Conservation (phyloP, 2,329 filamentous ascomycete genomes). For the Whalleya microplaca region DNA sequence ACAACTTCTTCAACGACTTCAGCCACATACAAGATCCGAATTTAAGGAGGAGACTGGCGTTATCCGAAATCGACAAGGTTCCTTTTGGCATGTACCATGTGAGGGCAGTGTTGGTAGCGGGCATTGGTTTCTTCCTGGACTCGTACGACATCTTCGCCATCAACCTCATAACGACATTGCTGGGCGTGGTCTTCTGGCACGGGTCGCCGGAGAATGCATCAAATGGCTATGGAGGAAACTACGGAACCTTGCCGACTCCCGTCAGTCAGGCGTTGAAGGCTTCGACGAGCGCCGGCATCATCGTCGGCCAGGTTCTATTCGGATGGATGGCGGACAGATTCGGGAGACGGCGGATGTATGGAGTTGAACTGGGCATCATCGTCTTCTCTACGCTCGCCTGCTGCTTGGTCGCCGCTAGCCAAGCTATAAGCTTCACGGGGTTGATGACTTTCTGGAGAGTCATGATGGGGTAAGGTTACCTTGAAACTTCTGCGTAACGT, state of each 20-base stretch:
- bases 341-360: constrained; percentile 82
- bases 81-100: constrained; percentile 78
- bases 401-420: constrained; percentile 63
- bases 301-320: constrained; percentile 77
- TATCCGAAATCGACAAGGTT: constrained; percentile 80
- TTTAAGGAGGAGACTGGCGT: constrained; percentile 72
- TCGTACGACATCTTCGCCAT: constrained; percentile 84
- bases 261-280: constrained; percentile 78
- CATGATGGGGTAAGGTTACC: constrained; percentile 59
- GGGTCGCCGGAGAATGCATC: constrained; percentile 40
- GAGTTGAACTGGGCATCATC: constrained; percentile 74
- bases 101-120: constrained; percentile 74
- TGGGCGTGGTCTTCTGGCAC: constrained; percentile 78
- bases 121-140: constrained; percentile 83
- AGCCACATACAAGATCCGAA: constrained; percentile 73
- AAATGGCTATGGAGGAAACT: constrained; percentile 53
- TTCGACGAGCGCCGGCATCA: constrained; percentile 78
- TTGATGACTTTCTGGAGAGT: constrained; percentile 76
- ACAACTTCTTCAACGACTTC: constrained; percentile 75
- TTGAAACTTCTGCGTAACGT: neutral
- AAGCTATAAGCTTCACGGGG: constrained; percentile 61
- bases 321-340: constrained; percentile 77
- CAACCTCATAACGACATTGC: constrained; percentile 70
- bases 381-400: constrained; percentile 72
- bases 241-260: constrained; percentile 62